Percentiles rank a stretch among this genome's conserved stretches.
phyloP scores from a whole-genome alignment of 345 rosid species.

The Gossypium sturtianum region DNA sequence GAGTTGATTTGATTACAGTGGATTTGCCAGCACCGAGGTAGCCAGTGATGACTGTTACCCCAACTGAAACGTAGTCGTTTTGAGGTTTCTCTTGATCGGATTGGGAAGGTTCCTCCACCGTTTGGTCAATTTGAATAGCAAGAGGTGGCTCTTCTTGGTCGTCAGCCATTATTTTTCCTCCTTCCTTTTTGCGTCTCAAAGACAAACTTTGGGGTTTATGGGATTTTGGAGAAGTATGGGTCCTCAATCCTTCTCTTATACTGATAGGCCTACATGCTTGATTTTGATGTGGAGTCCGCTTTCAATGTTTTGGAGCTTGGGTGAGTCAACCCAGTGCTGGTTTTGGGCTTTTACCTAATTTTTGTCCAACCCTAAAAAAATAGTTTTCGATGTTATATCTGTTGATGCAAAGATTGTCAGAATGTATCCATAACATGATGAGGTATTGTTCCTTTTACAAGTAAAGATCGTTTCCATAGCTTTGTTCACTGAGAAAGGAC shows the following conservation, averaged over 20 bases:
- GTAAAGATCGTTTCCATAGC: too few relatives aligned
- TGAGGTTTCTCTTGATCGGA: not conserved
- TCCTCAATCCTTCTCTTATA: not conserved
- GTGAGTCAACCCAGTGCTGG: not conserved
- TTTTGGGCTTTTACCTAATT: not conserved
- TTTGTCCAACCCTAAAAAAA: not conserved
- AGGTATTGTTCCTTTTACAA: too few relatives aligned
- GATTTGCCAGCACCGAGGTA: constrained; percentile 96
- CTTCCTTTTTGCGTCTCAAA: not conserved
- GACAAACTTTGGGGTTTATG: not conserved
- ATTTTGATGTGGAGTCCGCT: not conserved
- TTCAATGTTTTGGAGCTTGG: not conserved
- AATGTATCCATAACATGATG: too few relatives aligned
- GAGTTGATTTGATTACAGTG: constrained; percentile 46
- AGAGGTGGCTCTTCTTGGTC: constrained; percentile 71
- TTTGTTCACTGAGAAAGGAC: too few relatives aligned
- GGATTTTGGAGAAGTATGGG: not conserved
- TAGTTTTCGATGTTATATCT: too few relatives aligned
- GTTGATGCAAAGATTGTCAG: too few relatives aligned
- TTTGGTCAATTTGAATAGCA: constrained; percentile 43
- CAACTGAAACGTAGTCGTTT: constrained; percentile 40
- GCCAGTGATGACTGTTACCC: constrained; percentile 85
- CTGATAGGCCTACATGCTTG: not conserved
- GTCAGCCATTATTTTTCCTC: constrained; percentile 35
- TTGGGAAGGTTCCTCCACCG: not conserved